A percentile compares a stretch with the other conserved stretches of the same genome.
These are phyloP conservation scores for Colletotrichum australisinense DNA, from an alignment of 2,329 filamentous ascomycete species.

Conservation along the genomic window DNA sequence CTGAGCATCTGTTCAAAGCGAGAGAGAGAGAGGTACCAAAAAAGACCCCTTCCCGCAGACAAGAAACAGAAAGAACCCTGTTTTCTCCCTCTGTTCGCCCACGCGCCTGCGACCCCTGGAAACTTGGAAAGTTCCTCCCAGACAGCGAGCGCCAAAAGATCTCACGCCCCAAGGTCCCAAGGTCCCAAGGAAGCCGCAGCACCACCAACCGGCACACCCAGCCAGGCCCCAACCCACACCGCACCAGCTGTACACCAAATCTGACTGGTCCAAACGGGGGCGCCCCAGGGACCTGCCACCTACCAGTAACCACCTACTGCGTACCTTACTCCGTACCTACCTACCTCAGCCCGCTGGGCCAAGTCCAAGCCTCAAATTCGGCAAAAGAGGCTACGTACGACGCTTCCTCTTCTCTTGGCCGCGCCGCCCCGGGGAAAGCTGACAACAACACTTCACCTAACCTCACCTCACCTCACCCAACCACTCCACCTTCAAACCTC, in stretches of 20 bases:
- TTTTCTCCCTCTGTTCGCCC: neutral
- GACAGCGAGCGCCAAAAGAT: neutral
- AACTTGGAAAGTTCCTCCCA: neutral
- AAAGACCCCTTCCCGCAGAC: neutral
- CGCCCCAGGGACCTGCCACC: neutral
- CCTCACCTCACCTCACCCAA: neutral
- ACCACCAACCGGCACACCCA: neutral
- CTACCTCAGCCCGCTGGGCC: neutral
- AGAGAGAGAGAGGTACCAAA: neutral
- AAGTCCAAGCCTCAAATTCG: slow-evolving; percentile 35
- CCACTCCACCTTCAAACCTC: neutral
- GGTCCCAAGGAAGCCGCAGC: neutral
- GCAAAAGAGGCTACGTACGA: slow-evolving; percentile 36
- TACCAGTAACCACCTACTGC: neutral
- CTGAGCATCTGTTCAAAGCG: neutral
- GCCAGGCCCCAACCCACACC: neutral
- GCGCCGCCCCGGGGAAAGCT: slow-evolving; percentile 23
- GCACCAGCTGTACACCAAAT: neutral
- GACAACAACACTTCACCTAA: slow-evolving; percentile 19
- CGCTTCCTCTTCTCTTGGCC: slow-evolving; percentile 17
- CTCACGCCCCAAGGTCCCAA: neutral
- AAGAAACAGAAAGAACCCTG: neutral
- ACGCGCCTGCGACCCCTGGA: neutral
- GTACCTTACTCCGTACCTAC: too few relatives aligned
- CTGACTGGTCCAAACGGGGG: slow-evolving; percentile 19